Conservation (phyloP, 257 asterid genomes). For the Paulownia fortunei region DNA sequence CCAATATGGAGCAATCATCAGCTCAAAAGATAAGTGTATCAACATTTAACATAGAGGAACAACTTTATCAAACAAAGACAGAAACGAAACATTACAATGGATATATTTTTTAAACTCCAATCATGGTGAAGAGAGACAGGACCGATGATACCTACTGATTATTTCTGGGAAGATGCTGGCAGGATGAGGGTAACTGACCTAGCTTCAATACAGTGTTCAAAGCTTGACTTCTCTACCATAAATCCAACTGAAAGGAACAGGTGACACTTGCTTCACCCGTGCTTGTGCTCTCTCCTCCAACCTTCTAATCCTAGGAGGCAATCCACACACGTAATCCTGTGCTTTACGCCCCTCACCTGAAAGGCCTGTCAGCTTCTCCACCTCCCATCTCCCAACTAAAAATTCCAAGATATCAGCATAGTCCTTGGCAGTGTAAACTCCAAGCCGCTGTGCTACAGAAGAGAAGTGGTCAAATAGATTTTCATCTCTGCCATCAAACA, state of each 20-base stretch:
- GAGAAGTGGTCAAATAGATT: conserved; percentile 60
- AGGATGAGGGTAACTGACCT: not conserved
- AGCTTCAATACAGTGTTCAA: conserved; percentile 29
- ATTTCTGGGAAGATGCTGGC: not conserved
- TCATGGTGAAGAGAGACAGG: not conserved
- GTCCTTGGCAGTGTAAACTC: conserved; percentile 66
- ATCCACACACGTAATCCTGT: conserved; percentile 55
- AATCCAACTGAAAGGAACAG: conserved; percentile 61
- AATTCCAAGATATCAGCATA: conserved; percentile 63
- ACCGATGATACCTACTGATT: not conserved
- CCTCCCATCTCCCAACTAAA: conserved; percentile 57
- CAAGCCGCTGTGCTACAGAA: conserved; percentile 57
- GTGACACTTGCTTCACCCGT: conserved; percentile 44
- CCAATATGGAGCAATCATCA: conserved; percentile 12
- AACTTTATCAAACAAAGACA: conserved; percentile 17
- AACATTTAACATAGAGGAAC: conserved; percentile 23
- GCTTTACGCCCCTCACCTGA: conserved; percentile 64
- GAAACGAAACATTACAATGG: conserved; percentile 6
- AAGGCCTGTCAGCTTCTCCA: conserved; percentile 62
- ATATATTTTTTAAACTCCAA: not conserved
- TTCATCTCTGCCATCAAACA: conserved; percentile 60
- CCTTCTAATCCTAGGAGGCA: conserved; percentile 54
- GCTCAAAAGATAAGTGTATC: conserved; percentile 33
- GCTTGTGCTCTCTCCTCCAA: conserved; percentile 65
- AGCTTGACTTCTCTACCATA: conserved; percentile 48